Conservation (phyloP, 2,329 filamentous ascomycete species). For the Calonectria hongkongensis region DNA sequence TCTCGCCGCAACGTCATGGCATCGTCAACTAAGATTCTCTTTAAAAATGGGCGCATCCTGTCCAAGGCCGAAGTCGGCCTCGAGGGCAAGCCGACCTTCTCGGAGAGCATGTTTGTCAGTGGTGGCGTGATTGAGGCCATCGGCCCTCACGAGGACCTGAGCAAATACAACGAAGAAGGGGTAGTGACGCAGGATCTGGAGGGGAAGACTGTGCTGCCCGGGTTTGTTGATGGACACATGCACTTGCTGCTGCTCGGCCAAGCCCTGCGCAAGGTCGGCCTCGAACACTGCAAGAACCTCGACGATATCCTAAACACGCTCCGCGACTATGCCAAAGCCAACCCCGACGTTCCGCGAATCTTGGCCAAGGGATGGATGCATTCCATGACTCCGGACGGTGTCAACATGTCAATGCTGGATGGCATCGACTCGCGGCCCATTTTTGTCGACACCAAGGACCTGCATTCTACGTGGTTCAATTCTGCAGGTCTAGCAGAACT, state of each 20-base stretch:
- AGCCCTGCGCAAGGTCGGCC: constrained; percentile 69
- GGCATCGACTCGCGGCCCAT: constrained; percentile 69
- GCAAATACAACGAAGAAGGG: constrained; percentile 40
- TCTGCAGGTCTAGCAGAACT: constrained; percentile 67
- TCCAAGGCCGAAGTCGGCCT: constrained; percentile 50
- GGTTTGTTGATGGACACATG: constrained; percentile 76
- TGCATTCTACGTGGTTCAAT: constrained; percentile 71
- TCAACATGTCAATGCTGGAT: constrained; percentile 64
- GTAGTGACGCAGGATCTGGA: constrained; percentile 53
- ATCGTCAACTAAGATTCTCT: constrained; percentile 40
- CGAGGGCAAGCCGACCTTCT: constrained; percentile 54
- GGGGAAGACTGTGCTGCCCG: constrained; percentile 67
- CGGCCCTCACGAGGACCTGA: constrained; percentile 56
- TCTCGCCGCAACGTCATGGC: constrained; percentile 41
- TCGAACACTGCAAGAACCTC: constrained; percentile 68
- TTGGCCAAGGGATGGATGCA: constrained; percentile 75
- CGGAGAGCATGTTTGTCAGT: constrained; percentile 59
- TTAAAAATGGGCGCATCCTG: constrained; percentile 57
- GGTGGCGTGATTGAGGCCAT: constrained; percentile 60
- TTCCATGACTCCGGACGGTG: constrained; percentile 66
- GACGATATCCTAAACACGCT: constrained; percentile 70
- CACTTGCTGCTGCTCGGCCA: constrained; percentile 74
- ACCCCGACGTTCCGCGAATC: constrained; percentile 69
- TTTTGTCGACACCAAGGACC: constrained; percentile 69
- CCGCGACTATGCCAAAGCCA: constrained; percentile 64